A percentile compares a stretch with the other conserved stretches of the same genome.
Conservation (phyloP, 768 basidiomycete species). For the Coprinellus micaceus region DNA sequence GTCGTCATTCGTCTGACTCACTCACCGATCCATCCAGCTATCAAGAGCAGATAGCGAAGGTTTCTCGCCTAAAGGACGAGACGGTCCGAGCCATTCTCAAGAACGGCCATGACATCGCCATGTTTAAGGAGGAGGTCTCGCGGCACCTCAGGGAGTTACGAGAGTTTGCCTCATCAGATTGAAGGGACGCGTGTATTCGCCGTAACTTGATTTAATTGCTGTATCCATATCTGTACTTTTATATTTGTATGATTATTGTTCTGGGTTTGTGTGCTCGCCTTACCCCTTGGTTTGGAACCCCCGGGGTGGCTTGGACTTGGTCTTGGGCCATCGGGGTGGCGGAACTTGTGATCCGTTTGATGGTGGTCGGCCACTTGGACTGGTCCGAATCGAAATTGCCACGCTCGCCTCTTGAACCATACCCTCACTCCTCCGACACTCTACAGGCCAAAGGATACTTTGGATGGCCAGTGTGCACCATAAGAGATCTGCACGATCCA, state of each 20-base stretch:
- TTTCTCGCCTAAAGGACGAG: constrained; percentile 71
- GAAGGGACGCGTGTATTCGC: constrained; percentile 19
- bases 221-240: constrained; percentile 1
- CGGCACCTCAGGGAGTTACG: constrained; percentile 64
- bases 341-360: not conserved
- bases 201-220: not conserved
- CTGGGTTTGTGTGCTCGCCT: not conserved
- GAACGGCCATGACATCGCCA: constrained; percentile 78
- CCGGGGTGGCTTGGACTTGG: not conserved
- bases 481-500: too few species aligned
- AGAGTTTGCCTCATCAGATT: constrained; percentile 51
- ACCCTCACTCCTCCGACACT: too few species aligned
- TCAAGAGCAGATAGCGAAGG: constrained; percentile 75
- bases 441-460: too few species aligned
- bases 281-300: not conserved
- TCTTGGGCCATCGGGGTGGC: not conserved
- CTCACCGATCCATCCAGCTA: constrained; percentile 42
- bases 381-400: too few species aligned
- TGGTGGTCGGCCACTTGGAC: too few species aligned
- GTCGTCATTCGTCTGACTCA: not conserved
- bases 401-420: too few species aligned
- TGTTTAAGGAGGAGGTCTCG: constrained; percentile 78
- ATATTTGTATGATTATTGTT: too few species aligned
- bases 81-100: constrained; percentile 79
- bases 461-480: too few species aligned